Base-by-base conservation (phyloP, 1,284 basidiomycete genomes). In the Sparassis latifolia region DNA sequence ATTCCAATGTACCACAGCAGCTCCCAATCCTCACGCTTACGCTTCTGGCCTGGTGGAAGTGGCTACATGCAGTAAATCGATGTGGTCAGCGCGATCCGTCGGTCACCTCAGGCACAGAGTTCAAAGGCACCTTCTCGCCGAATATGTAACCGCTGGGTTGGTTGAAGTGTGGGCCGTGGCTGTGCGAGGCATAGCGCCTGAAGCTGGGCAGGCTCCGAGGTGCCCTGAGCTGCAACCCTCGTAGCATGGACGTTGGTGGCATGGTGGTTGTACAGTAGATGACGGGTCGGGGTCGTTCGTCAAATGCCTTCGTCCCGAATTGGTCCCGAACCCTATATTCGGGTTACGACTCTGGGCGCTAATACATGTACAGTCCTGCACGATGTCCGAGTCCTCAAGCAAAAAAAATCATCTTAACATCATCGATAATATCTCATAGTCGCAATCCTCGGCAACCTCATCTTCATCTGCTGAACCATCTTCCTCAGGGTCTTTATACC, bases 21-120 rank as follows among this genome's bases (percentile, higher is more conserved):
- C 74, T 92, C 92, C 93, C 92, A 95, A 47, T 85, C 80, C 66
- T 92, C 89, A 68, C 87, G 87, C 63, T 85, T 80, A 59, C 93
- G 81, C 66, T 89, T 92, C 69, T 90, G 82, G 3, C 92, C 93
- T 4, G 83, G 78, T 52, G 84, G 78, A 51, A 73, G 79, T 5
- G 88, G 88, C 89, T 90, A 57, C 33, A 50, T 28, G 40, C 30
- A 47, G 50, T 32, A 33, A 29, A 28, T 38, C 20, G 31, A 4
- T 42, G 30, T 53, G 42, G 37, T 40, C 47, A 44, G 33, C 48
- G 5, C 43, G 40, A 28, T 31, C 31, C 44, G 29, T 27, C 20
- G 3, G 6, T 30, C 28, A 44, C 28, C 4, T 31, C 6, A 42
- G 35, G 33, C 37, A 33, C 33, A 45, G 10, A 10, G 20, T 30